A percentile compares a stretch with the other conserved stretches of the same genome.
Conservation (phyloP, 352 stramenopile species). For the Plasmopara viticola region DNA sequence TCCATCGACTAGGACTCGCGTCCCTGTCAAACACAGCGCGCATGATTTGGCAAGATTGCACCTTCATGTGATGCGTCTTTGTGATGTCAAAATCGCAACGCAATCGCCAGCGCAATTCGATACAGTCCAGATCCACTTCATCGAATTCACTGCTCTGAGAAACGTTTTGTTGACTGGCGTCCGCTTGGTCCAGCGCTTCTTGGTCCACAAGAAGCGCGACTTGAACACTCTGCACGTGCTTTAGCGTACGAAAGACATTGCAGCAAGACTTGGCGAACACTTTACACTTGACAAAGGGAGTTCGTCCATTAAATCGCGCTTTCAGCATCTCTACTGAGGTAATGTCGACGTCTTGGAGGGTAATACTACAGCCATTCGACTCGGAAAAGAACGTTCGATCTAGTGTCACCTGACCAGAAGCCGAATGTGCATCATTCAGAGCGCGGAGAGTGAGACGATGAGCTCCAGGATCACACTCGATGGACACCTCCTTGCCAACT, state of each 20-base stretch:
- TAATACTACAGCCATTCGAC: constrained; percentile 10
- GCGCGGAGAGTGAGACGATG: constrained; percentile 53
- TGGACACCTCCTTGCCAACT: constrained; percentile 70
- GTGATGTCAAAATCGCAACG: constrained; percentile 82
- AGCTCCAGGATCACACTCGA: constrained; percentile 52
- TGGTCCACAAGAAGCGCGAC: constrained; percentile 53
- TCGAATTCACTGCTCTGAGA: constrained; percentile 23
- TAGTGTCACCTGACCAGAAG: constrained; percentile 56
- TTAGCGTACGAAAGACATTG: constrained; percentile 79
- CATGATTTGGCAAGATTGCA: constrained; percentile 72
- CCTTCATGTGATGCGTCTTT: constrained; percentile 82
- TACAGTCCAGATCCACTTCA: constrained; percentile 58
- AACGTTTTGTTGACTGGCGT: constrained; percentile 19
- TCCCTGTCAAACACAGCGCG: constrained; percentile 68
- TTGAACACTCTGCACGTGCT: constrained; percentile 73
- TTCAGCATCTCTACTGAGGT: constrained; percentile 14
- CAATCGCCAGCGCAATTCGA: constrained; percentile 61
- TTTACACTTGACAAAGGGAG: constrained; percentile 65
- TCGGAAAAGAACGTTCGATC: constrained; percentile 62
- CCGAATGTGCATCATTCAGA: constrained; percentile 82
- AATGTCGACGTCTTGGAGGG: constrained; percentile 16
- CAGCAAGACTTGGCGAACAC: constrained; percentile 71
- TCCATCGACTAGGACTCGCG: constrained; percentile 40
- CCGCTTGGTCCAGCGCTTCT: constrained; percentile 18
- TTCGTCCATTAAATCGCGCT: constrained; percentile 18